phyloP scores from a whole-genome alignment of 495 filamentous ascomycete genomes.

The Friedmanniomyces simplex region DNA sequence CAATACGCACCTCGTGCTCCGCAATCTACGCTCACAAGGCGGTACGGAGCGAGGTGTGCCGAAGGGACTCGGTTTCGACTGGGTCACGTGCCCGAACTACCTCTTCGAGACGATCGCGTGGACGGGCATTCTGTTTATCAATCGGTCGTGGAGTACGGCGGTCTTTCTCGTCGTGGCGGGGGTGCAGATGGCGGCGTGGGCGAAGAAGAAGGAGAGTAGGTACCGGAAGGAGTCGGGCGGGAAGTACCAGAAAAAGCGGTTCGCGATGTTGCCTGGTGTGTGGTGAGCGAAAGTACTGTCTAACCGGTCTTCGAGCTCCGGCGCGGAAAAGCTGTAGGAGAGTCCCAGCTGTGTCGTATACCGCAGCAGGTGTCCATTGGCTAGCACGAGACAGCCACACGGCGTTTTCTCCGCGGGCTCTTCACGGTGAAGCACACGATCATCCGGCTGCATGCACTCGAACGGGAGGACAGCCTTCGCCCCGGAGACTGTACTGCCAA shows the following conservation, averaged over 20 bases:
- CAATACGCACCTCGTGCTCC: slow-evolving; percentile 64
- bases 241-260: slow-evolving; percentile 82
- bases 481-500: too few relatives aligned
- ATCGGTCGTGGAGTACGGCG: slow-evolving; percentile 62
- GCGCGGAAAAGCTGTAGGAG: too few relatives aligned
- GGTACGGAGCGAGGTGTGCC: slow-evolving; percentile 83
- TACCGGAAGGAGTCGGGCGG: slow-evolving; percentile 83
- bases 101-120: slow-evolving; percentile 83
- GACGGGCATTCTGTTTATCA: slow-evolving; percentile 64
- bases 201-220: slow-evolving; percentile 78
- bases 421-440: too few relatives aligned
- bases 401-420: too few relatives aligned
- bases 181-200: slow-evolving; percentile 76
- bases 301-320: too few relatives aligned
- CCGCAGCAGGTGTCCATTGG: too few relatives aligned
- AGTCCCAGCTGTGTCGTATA: too few relatives aligned
- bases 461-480: too few relatives aligned
- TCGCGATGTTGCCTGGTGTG: slow-evolving; percentile 63
- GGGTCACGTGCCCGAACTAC: slow-evolving; percentile 95
- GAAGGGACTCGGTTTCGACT: slow-evolving; percentile 67
- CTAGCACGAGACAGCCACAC: too few relatives aligned
- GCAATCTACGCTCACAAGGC: slow-evolving; percentile 63
- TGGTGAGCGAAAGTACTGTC: slow-evolving; percentile 30
- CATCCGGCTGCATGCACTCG: too few relatives aligned
- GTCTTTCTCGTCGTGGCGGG: slow-evolving; percentile 60